Percentiles rank a stretch among this genome's conserved stretches.
Conservation (phyloP, 371 early-diverging fungal species). For the Mortierella sp. region DNA sequence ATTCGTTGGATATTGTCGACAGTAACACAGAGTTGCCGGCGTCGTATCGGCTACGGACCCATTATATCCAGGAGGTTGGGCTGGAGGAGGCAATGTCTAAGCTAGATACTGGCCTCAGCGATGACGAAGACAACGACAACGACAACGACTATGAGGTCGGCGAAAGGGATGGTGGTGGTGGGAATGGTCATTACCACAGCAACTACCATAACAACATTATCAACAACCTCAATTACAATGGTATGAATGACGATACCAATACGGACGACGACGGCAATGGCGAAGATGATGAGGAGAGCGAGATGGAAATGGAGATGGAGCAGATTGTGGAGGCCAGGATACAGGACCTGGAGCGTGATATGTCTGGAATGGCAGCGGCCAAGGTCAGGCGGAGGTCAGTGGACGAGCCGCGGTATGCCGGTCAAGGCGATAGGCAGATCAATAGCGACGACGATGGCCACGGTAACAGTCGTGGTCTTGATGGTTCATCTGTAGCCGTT, state of each 20-base stretch:
- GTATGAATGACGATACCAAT: not conserved
- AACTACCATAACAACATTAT: constrained; percentile 6
- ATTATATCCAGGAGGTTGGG: constrained; percentile 17
- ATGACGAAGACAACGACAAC: not conserved
- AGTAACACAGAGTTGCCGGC: constrained; percentile 16
- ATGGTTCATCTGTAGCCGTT: not conserved
- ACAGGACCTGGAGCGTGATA: not conserved
- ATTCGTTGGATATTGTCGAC: constrained; percentile 21
- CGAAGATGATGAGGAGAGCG: not conserved
- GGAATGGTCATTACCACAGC: too few species aligned
- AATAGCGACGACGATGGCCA: too few species aligned
- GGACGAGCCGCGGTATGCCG: too few species aligned
- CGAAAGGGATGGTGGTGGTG: not conserved
- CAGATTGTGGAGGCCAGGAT: not conserved
- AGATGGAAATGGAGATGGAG: not conserved
- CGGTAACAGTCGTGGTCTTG: not conserved
- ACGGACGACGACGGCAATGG: not conserved
- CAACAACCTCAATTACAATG: not conserved
- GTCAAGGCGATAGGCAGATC: too few species aligned
- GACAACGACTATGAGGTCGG: constrained; percentile 1
- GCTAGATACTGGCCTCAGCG: not conserved
- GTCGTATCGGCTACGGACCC: constrained; percentile 27
- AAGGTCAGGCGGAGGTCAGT: not conserved
- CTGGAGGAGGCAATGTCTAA: constrained; percentile 1
- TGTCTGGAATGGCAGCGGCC: not conserved